These are phyloP conservation scores for Arachis stenosperma DNA, from an alignment of 306 rosid species.

Conservation along the genomic window DNA sequence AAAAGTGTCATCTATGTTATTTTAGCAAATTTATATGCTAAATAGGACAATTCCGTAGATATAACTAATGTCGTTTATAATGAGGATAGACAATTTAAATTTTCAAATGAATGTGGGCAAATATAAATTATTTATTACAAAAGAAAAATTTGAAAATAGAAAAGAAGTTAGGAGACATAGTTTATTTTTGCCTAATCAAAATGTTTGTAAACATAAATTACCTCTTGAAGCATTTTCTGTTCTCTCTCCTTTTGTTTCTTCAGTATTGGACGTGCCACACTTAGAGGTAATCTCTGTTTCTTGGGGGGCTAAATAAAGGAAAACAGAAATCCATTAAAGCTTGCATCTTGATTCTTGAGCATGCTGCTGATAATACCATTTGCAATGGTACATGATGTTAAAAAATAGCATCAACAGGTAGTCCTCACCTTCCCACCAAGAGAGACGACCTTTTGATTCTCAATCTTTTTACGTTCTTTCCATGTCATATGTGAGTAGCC, in stretches of 20 bases:
- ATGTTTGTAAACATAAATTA: slow-evolving; percentile 26
- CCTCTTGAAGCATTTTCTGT: slow-evolving; percentile 72
- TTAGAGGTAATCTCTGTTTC: slow-evolving; percentile 66
- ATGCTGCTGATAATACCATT: slow-evolving; percentile 4
- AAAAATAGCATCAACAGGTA: slow-evolving; percentile 31
- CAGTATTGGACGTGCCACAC: slow-evolving; percentile 76
- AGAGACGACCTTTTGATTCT: slow-evolving; percentile 67
- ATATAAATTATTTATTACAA: no score
- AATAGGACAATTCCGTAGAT: no score
- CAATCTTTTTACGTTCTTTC: slow-evolving; percentile 78
- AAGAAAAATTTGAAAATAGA: no score
- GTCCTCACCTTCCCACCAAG: slow-evolving; percentile 84
- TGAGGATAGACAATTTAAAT: no score
- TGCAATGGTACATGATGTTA: background rate
- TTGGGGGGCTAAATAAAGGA: slow-evolving; percentile 55
- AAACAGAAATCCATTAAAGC: slow-evolving; percentile 1
- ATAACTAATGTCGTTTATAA: no score
- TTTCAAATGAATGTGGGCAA: no score
- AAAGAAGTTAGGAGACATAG: no score
- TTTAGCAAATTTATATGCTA: no score
- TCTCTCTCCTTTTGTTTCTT: slow-evolving; percentile 80
- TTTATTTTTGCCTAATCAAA: no score
- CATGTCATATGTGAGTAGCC: slow-evolving; percentile 80
- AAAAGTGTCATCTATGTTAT: no score
- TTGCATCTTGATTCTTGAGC: background rate